A percentile compares a stretch with the other conserved stretches of the same genome.
Conservation (phyloP, 2,329 filamentous ascomycete species). For the Clarireedia sp. region DNA sequence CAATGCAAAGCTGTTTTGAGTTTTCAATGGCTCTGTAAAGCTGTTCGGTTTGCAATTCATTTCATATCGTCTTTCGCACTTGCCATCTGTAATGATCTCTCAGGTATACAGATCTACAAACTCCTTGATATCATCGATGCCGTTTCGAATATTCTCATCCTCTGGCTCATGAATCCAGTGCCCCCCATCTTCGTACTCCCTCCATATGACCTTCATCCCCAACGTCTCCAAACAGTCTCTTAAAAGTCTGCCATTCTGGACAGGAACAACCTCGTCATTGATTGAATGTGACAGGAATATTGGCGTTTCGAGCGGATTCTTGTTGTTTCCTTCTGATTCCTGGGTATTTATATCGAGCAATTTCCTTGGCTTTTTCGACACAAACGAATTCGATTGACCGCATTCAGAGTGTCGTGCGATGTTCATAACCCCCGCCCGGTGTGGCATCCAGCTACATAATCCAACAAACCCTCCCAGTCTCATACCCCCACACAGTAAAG, state of each 20-base stretch:
- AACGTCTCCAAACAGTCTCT: slow-evolving; percentile 31
- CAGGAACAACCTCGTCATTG: slow-evolving; percentile 36
- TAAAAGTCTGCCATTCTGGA: slow-evolving; percentile 32
- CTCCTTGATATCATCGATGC: slow-evolving; percentile 34
- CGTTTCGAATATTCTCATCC: slow-evolving; percentile 14
- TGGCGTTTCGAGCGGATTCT: slow-evolving; percentile 30
- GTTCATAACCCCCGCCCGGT: slow-evolving; percentile 39
- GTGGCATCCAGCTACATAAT: slow-evolving; percentile 31
- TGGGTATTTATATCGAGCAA: too few species aligned
- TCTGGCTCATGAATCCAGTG: slow-evolving; percentile 38
- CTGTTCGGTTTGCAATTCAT: too few species aligned
- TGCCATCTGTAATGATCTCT: too few species aligned
- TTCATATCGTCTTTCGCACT: too few species aligned
- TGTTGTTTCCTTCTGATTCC: too few species aligned
- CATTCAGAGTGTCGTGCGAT: background rate
- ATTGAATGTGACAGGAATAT: slow-evolving; percentile 38
- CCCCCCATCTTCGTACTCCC: slow-evolving; percentile 35
- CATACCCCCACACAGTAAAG: slow-evolving; percentile 29
- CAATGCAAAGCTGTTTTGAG: too few species aligned
- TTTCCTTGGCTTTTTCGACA: too few species aligned
- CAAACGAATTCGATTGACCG: too few species aligned
- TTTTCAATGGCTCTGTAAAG: too few species aligned
- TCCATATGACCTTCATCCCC: slow-evolving; percentile 34
- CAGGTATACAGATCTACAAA: too few species aligned
- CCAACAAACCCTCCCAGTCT: slow-evolving; percentile 33